Conservation (phyloP, 2,329 filamentous ascomycete genomes). For the Scedosporium aurantiacum region DNA sequence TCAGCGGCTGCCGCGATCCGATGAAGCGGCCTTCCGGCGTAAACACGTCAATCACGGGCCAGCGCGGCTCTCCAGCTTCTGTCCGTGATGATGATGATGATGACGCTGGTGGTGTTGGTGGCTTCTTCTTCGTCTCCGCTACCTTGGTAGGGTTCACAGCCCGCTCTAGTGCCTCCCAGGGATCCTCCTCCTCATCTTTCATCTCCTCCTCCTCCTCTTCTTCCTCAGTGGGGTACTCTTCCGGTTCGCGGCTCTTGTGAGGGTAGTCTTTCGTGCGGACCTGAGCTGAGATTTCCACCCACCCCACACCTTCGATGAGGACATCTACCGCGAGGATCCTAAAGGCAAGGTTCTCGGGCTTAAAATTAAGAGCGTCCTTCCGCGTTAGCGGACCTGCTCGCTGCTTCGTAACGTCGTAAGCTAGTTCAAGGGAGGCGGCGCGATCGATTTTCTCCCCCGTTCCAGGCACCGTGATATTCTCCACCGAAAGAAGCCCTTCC, state of each 20-base stretch:
- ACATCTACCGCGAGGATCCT: slow-evolving; percentile 72
- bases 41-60: slow-evolving; percentile 74
- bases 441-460: slow-evolving; percentile 47
- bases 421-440: slow-evolving; percentile 65
- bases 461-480: slow-evolving; percentile 51
- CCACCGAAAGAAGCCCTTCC: slow-evolving; percentile 42
- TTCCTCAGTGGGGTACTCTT: background rate
- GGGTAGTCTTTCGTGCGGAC: slow-evolving; percentile 41
- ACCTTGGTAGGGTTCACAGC: slow-evolving; percentile 9
- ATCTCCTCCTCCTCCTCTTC: slow-evolving; percentile 9
- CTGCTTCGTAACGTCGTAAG: slow-evolving; percentile 72
- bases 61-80: slow-evolving; percentile 25
- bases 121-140: slow-evolving; percentile 9
- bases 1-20: slow-evolving; percentile 54
- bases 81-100: slow-evolving; percentile 5
- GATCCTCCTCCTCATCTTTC: slow-evolving; percentile 9
- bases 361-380: slow-evolving; percentile 49
- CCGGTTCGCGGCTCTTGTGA: background rate
- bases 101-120: too few species aligned
- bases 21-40: slow-evolving; percentile 77
- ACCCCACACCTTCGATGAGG: slow-evolving; percentile 83
- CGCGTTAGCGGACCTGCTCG: slow-evolving; percentile 64
- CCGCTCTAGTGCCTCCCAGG: slow-evolving; percentile 10
- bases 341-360: slow-evolving; percentile 64
- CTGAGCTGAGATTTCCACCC: slow-evolving; percentile 81